These are phyloP conservation scores for Neoscytalidium dimidiatum DNA, from an alignment of 2,329 filamentous ascomycete genomes.

Conservation along the genomic window DNA sequence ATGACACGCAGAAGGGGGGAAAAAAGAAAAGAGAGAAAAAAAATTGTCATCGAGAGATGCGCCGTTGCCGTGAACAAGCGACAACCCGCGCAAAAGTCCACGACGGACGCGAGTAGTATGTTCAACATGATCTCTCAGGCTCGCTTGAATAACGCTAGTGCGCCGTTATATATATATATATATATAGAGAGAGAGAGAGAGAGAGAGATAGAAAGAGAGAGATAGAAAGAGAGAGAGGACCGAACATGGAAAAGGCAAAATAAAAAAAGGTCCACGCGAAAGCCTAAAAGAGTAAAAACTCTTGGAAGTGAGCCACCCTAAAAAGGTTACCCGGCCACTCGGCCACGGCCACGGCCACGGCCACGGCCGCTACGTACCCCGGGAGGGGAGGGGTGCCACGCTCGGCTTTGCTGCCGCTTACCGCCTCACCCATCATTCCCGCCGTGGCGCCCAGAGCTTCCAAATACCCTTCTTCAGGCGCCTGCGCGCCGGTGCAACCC, in stretches of 20 bases:
- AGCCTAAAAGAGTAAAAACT: neutral
- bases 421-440: constrained; percentile 2
- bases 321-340: neutral
- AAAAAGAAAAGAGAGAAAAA: no score
- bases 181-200: no score
- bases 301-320: neutral
- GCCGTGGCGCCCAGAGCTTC: neutral
- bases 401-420: constrained; percentile 18
- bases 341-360: neutral
- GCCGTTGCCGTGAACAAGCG: no score
- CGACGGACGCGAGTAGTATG: no score
- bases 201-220: neutral
- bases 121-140: no score
- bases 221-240: neutral
- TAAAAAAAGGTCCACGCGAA: neutral
- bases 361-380: neutral
- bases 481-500: no score
- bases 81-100: no score
- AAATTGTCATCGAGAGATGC: no score
- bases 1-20: no score
- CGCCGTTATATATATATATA: no score
- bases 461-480: neutral
- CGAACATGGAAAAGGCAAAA: neutral
- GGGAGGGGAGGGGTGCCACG: neutral
- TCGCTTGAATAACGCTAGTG: no score